These are phyloP conservation scores for Calonectria montana DNA, from an alignment of 2,329 filamentous ascomycete genomes.

Conservation along the genomic window DNA sequence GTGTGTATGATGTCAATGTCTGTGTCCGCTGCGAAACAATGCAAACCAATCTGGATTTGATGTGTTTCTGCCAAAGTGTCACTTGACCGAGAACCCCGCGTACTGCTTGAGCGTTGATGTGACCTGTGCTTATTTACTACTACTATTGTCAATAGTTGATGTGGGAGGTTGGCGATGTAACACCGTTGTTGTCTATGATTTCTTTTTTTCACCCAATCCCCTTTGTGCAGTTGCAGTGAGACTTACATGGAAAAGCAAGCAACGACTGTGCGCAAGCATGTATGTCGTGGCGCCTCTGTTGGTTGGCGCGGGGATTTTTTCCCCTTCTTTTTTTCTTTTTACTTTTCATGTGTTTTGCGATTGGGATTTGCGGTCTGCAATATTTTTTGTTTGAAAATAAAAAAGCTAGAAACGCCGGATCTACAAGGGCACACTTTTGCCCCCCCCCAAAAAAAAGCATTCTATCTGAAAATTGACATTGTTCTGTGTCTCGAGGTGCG, in stretches of 20 bases:
- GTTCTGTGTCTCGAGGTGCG: not conserved
- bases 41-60: not conserved
- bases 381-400: not conserved
- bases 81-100: not conserved
- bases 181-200: not conserved
- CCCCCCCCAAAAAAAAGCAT: too few relatives aligned
- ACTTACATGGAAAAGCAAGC: conserved; percentile 11
- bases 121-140: not conserved
- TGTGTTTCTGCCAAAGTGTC: not conserved
- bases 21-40: not conserved
- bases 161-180: not conserved
- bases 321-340: not conserved
- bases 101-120: not conserved
- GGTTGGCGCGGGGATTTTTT: conserved; percentile 4
- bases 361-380: not conserved
- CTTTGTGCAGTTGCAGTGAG: not conserved
- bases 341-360: not conserved
- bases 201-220: not conserved
- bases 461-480: not conserved
- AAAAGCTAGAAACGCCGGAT: not conserved
- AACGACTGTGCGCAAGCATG: not conserved
- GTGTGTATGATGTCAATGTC: not conserved
- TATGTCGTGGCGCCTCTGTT: not conserved
- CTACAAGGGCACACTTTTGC: too few relatives aligned
- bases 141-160: not conserved